Conservation (phyloP, 768 basidiomycete genomes). For the Coprinopsis sp. region DNA sequence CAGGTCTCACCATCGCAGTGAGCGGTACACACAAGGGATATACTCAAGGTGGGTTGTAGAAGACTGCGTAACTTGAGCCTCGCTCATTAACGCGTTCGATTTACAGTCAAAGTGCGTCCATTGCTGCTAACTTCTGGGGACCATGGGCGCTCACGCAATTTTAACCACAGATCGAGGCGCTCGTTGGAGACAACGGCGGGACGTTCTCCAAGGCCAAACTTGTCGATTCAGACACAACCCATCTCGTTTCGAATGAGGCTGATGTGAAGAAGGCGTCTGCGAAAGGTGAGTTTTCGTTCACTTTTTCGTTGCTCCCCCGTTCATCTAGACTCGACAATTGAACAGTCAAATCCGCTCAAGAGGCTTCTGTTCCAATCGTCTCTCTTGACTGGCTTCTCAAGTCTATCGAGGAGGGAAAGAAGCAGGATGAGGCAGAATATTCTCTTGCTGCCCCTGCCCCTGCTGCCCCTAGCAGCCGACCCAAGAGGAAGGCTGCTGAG, state of each 20-base stretch:
- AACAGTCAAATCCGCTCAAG: neutral
- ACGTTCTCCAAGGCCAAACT: neutral
- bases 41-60: neutral
- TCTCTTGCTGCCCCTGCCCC: neutral
- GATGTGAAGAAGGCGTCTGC: neutral
- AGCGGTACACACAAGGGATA: slow-evolving; percentile 3
- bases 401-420: slow-evolving; percentile 1
- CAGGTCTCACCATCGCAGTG: neutral
- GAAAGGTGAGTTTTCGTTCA: neutral
- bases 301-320: neutral
- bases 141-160: neutral
- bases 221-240: slow-evolving; percentile 1
- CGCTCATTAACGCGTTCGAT: neutral
- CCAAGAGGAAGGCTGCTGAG: slow-evolving; percentile 1
- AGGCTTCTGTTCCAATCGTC: neutral
- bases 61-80: too few relatives aligned
- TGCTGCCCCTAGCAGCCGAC: neutral
- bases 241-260: neutral
- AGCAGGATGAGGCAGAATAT: neutral
- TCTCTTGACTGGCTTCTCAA: slow-evolving; percentile 2
- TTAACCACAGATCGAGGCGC: neutral
- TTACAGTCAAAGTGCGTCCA: neutral
- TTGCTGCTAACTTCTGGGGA: neutral
- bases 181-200: slow-evolving; percentile 1
- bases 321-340: neutral